Evolutionary conservation across 495 filamentous ascomycete genomes (phyloP).

Genomic region (Xanthoparmelia taractica): DNA sequence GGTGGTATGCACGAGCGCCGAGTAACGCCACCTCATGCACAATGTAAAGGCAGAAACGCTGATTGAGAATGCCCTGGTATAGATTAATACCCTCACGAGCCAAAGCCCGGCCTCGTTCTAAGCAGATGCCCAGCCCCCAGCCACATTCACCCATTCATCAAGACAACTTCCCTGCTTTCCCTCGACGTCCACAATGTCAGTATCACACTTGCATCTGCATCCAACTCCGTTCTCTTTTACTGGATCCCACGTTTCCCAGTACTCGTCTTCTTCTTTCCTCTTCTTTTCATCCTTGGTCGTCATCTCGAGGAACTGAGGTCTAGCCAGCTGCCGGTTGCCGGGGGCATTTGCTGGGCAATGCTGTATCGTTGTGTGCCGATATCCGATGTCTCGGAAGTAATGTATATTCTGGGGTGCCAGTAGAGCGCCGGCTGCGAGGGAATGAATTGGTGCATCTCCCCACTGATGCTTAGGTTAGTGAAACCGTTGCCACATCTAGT

Average conservation of each 20-base stretch:
- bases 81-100: constrained; percentile 1
- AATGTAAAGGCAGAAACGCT: constrained; percentile 6
- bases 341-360: constrained; percentile 97
- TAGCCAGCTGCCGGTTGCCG: constrained; percentile 66
- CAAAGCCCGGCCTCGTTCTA: constrained; percentile 27
- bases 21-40: constrained; percentile 12
- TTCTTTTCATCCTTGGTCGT: constrained; percentile 80
- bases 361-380: constrained; percentile 97
- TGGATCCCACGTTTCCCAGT: constrained; percentile 83
- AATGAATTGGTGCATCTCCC: constrained; percentile 98
- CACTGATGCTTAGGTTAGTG: constrained; percentile 53
- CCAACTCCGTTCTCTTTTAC: constrained; percentile 95
- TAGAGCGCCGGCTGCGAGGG: constrained; percentile 85
- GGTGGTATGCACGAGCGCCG: constrained; percentile 12
- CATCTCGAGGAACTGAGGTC: constrained; percentile 73
- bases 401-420: constrained; percentile 80
- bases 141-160: constrained; percentile 94
- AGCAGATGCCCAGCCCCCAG: constrained; percentile 84
- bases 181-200: constrained; percentile 96
- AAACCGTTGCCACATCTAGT: neutral
- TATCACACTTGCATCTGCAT: constrained; percentile 94
- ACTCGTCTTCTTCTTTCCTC: constrained; percentile 88
- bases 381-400: constrained; percentile 99
- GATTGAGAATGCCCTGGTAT: constrained; percentile 4
- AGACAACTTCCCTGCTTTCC: constrained; percentile 94